A percentile compares a stretch with the other conserved stretches of the same genome.
These are phyloP conservation scores for Pogostemon cablin DNA, from an alignment of 257 asterid genomes.

Conservation along the genomic window DNA sequence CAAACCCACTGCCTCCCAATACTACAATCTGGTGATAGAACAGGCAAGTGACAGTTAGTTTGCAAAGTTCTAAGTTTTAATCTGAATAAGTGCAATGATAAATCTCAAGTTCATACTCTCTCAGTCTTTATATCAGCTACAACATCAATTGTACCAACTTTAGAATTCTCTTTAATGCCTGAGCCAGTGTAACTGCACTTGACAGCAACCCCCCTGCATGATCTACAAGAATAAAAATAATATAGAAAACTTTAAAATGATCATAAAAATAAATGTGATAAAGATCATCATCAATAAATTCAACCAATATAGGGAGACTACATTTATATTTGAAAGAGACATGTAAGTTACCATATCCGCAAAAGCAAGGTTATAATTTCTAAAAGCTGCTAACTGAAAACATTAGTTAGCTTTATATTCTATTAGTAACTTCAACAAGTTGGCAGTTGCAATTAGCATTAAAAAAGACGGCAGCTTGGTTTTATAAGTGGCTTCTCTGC, in stretches of 20 bases:
- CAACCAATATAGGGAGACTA: not conserved
- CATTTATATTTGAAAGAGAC: not conserved
- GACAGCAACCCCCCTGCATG: constrained; percentile 47
- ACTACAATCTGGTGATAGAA: constrained; percentile 71
- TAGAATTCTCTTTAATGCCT: constrained; percentile 40
- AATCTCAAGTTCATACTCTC: constrained; percentile 50
- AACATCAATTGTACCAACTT: constrained; percentile 68
- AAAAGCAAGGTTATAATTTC: constrained; percentile 20
- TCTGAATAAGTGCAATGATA: not conserved
- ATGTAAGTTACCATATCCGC: not conserved
- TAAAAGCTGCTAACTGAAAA: not conserved
- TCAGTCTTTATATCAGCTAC: constrained; percentile 88
- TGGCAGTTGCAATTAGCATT: not conserved
- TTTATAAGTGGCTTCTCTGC: not conserved
- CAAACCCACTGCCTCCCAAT: constrained; percentile 97
- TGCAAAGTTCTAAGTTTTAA: constrained; percentile 24
- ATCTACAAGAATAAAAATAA: constrained; percentile 39
- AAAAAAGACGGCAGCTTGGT: constrained; percentile 3
- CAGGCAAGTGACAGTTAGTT: constrained; percentile 23
- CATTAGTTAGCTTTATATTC: not conserved
- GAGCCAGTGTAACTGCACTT: constrained; percentile 71
- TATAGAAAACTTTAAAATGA: not conserved
- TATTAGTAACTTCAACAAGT: not conserved
- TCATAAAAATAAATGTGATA: not conserved
- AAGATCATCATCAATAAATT: constrained; percentile 17